Percentiles rank a stretch among this genome's conserved stretches.
These are phyloP conservation scores for Misopates orontium DNA, from an alignment of 257 asterid genomes.

Conservation along the genomic window DNA sequence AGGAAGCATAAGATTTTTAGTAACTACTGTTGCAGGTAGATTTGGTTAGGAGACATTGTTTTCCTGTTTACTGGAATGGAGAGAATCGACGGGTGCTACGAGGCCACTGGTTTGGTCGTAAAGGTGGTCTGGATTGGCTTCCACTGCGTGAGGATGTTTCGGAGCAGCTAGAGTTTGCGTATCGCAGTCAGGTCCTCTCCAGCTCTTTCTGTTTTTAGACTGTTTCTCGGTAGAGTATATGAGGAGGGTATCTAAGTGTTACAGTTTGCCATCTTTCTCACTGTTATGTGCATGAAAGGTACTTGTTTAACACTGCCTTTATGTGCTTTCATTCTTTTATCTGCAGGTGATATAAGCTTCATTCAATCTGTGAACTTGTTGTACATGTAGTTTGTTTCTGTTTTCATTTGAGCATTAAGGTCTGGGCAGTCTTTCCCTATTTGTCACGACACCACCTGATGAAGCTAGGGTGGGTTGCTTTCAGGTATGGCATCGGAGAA, in stretches of 20 bases:
- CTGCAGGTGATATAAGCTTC: neutral
- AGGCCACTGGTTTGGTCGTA: slow-evolving; percentile 99
- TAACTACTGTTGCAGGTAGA: slow-evolving; percentile 62
- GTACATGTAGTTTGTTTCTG: neutral
- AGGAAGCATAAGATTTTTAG: slow-evolving; percentile 13
- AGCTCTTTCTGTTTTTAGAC: neutral
- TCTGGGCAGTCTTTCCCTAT: neutral
- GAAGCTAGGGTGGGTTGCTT: slow-evolving; percentile 27
- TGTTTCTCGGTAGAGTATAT: slow-evolving; percentile 6
- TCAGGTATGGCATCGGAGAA: slow-evolving; percentile 96
- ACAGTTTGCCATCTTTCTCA: too few relatives aligned
- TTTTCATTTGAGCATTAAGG: slow-evolving; percentile 18
- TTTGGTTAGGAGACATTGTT: slow-evolving; percentile 83
- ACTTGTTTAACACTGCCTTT: too few relatives aligned
- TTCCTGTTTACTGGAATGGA: slow-evolving; percentile 97
- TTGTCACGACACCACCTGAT: slow-evolving; percentile 15
- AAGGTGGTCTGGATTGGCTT: slow-evolving; percentile 95
- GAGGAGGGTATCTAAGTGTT: neutral
- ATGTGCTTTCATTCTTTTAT: too few relatives aligned
- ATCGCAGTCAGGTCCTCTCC: slow-evolving; percentile 56
- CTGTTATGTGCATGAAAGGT: too few relatives aligned
- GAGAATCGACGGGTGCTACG: slow-evolving; percentile 87
- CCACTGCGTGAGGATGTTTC: slow-evolving; percentile 95
- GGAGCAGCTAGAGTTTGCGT: slow-evolving; percentile 96
- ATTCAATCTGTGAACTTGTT: slow-evolving; percentile 10